Percentiles rank a stretch among this genome's conserved stretches.
These are phyloP conservation scores for Silene uniflora DNA, from an alignment of 148 eudicot species.

Conservation along the genomic window DNA sequence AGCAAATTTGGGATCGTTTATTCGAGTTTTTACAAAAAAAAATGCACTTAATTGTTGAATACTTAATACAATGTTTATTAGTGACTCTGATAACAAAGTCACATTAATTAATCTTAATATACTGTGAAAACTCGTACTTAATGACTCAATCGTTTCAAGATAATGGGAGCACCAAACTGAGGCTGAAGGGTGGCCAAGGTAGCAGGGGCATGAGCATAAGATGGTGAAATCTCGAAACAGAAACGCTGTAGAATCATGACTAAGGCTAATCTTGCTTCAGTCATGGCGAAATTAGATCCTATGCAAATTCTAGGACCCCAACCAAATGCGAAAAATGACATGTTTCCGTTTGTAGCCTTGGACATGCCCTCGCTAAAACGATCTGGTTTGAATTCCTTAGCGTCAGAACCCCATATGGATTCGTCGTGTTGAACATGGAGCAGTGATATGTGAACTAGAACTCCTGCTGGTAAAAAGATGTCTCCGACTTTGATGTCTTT, in stretches of 20 bases:
- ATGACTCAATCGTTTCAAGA: background rate
- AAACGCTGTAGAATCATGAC: background rate
- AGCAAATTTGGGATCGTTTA: no score
- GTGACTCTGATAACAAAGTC: background rate
- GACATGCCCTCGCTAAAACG: slow-evolving; percentile 27
- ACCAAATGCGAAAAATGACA: slow-evolving; percentile 29
- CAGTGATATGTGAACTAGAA: background rate
- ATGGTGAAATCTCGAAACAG: no score
- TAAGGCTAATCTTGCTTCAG: slow-evolving; percentile 28
- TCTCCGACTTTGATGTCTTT: slow-evolving; percentile 28
- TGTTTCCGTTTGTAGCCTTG: slow-evolving; percentile 20
- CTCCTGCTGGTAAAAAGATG: slow-evolving; percentile 20
- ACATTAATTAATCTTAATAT: background rate
- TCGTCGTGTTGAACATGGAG: slow-evolving; percentile 12
- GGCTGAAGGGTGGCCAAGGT: background rate
- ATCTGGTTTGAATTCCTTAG: slow-evolving; percentile 32
- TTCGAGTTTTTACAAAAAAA: background rate
- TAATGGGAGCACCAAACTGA: slow-evolving; percentile 13
- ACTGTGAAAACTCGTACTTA: background rate
- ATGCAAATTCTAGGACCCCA: slow-evolving; percentile 40
- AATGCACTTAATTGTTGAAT: background rate
- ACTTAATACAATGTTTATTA: background rate
- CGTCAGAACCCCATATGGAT: slow-evolving; percentile 36
- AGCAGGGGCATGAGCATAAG: slow-evolving; percentile 18
- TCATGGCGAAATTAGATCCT: slow-evolving; percentile 35